Base-by-base conservation (phyloP, 495 filamentous ascomycete genomes). In the Neurospora cerealis region DNA sequence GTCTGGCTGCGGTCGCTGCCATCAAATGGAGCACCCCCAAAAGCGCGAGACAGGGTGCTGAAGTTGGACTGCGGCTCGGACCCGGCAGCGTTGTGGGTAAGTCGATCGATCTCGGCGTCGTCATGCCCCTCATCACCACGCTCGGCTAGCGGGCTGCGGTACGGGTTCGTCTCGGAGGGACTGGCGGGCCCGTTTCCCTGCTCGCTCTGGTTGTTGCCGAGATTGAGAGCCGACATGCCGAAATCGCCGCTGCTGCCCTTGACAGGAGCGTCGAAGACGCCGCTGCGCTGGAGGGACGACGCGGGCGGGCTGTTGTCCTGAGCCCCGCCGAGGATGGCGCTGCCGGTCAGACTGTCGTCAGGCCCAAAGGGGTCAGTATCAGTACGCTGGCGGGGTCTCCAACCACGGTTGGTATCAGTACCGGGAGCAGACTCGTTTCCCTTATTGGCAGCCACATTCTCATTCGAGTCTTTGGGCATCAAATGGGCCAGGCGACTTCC, bases 161-260 rank as follows among this genome's bases (percentile, higher is more conserved):
- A 99, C n/a, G 96, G 96, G 81, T 99, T 99, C 1, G 96, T 98
- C 74, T 97, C 94, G 0, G 95, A 96, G 42, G 96, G 96, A 78
- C 96, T 98, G 74, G 92, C 73, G 76, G 88, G 62, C 84, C 87
- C 77, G 85, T 90, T 75, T 86, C 80, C 81, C 75, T 82, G 78
- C 72, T 91, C 70, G 54, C 24, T 36, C 54, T 66, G 54, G 54
- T 66, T 66, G 54, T 34, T 66, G 28, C 92, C 81, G 86, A 92
- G 66, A 86, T 89, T 76, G 69, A 93, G 88, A 39, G 91, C 92
- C 9, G 92, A 88, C 90, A 95, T 94, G n/a, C 93, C 94, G 78
- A 97, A 94, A 66, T 89, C 87, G 6, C 84, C 82, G 13, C 87
- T 81, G 73, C 83, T 83, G 80, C 88, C 84, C 82, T 90, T 85